These are phyloP conservation scores for Colletotrichum acutatum DNA, from an alignment of 2,329 filamentous ascomycete species.

Conservation along the genomic window DNA sequence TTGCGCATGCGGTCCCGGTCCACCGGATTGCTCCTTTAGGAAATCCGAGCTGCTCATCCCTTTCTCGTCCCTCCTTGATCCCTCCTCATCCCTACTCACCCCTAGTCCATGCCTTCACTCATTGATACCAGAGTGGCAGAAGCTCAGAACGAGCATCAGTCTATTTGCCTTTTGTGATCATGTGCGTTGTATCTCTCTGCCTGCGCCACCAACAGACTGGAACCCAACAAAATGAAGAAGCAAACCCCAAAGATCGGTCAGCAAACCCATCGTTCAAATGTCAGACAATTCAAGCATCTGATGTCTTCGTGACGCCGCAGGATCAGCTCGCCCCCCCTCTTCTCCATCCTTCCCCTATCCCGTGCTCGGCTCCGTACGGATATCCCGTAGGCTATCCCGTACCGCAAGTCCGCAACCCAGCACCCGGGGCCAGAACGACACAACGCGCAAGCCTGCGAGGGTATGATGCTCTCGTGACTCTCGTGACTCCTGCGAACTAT, in stretches of 20 bases:
- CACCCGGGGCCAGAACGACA: neutral
- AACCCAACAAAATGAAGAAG: neutral
- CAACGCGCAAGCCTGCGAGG: conserved; percentile 16
- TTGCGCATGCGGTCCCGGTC: conserved; percentile 3
- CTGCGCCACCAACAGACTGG: neutral
- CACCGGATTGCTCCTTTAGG: conserved; percentile 24
- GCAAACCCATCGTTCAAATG: neutral
- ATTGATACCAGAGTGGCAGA: conserved; percentile 36
- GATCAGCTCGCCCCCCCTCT: neutral
- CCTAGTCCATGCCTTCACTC: conserved; percentile 38
- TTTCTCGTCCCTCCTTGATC: conserved; percentile 24
- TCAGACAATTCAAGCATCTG: neutral
- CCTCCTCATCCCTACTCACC: conserved; percentile 37
- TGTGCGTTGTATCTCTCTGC: neutral
- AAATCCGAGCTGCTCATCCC: conserved; percentile 32
- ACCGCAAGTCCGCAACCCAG: neutral
- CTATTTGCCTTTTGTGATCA: neutral
- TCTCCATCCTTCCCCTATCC: neutral
- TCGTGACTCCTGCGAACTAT: neutral
- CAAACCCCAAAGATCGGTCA: neutral
- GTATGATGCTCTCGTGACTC: neutral
- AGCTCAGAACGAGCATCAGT: neutral
- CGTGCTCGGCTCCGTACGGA: neutral
- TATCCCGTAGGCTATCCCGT: neutral
- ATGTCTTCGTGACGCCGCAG: conserved; percentile 11